Conservation (phyloP, 208 protist species). For the Trypanosoma cruzi region DNA sequence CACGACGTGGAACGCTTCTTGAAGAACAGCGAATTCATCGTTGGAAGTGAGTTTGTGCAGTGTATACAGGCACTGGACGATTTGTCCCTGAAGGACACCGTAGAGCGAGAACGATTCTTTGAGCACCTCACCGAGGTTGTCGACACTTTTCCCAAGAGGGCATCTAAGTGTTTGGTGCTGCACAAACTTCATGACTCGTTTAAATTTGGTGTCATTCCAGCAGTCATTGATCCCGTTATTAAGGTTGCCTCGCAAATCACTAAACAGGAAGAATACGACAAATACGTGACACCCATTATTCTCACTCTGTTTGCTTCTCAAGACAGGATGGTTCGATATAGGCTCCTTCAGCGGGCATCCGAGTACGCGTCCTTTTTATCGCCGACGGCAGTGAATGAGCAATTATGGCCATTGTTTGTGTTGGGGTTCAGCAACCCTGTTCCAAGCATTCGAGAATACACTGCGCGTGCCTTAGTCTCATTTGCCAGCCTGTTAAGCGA, state of each 20-base stretch:
- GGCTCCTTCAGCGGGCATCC: conserved; percentile 55
- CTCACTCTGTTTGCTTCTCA: conserved; percentile 56
- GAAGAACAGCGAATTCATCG: conserved; percentile 58
- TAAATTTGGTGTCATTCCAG: conserved; percentile 40
- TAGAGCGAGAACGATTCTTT: conserved; percentile 58
- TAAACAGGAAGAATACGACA: conserved; percentile 49
- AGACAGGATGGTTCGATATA: conserved; percentile 66
- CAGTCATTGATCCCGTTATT: conserved; percentile 62
- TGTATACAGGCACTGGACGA: conserved; percentile 62
- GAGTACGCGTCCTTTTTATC: conserved; percentile 54
- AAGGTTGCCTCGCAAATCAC: conserved; percentile 49
- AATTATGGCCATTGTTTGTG: conserved; percentile 74
- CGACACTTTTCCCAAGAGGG: conserved; percentile 51
- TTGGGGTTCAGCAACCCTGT: conserved; percentile 62
- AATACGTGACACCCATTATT: conserved; percentile 56
- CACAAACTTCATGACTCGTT: conserved; percentile 55
- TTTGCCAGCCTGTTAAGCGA: conserved; percentile 58
- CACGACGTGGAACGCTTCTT: conserved; percentile 51
- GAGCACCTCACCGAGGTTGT: conserved; percentile 48
- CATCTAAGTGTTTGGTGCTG: conserved; percentile 65
- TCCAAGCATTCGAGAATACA: conserved; percentile 75
- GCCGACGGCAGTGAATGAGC: conserved; percentile 35
- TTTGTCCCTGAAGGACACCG: conserved; percentile 60
- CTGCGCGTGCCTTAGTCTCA: conserved; percentile 68
- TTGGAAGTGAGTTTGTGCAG: conserved; percentile 60